Base-by-base conservation (phyloP, 805 yeast genomes). In the Ogataea kodamae region DNA sequence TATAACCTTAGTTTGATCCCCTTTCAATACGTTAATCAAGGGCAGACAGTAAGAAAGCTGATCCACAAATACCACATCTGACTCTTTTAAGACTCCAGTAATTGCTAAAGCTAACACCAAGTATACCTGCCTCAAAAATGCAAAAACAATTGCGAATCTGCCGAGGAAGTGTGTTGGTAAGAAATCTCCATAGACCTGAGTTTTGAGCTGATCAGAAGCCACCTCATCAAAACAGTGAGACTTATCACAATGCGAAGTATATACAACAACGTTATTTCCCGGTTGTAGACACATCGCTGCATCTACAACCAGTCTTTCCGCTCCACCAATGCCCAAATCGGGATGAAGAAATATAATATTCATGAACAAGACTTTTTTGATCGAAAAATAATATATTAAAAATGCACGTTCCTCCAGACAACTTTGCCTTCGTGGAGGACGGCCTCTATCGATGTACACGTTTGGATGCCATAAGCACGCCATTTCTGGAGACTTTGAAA, bases 271-370 rank as follows among this genome's bases (percentile, higher is more conserved):
- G 2, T 42, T 1, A 65, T 67, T 28, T 5, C 27, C 26, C 3
- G 29, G 30, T 18, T 35, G 24, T 9, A 92, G 62, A 0, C 96
- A 95, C 3, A 87, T 65, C 0, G 97, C 98, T 3, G 95, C 88
- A 60, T 92, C 99, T 1, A 92, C 96, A 2, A 92, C 88, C n/a
- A 94, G 69, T 39, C 99, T 69, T 55, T 92, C 99, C 1, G 99
- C 99, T 4, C 99, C 99, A 5, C 88, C 98, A 37, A 90, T 90
- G 0, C 98, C 98, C 34, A 92, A 64, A 61, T 92, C 98, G 0
- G 98, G 98, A 54, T 92, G 98, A 4, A 92, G 62, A 49, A 92
- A 85, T 2, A 96, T 96, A 21, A 90, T 70, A 40, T 68, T 76
- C 70, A 74, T 62, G 9, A 42, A 30, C 17, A 23, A 13, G 18